Percentiles rank a stretch among this genome's conserved stretches.
Evolutionary conservation across 148 eudicot genomes (phyloP).

Genomic region (Silene latifolia): DNA sequence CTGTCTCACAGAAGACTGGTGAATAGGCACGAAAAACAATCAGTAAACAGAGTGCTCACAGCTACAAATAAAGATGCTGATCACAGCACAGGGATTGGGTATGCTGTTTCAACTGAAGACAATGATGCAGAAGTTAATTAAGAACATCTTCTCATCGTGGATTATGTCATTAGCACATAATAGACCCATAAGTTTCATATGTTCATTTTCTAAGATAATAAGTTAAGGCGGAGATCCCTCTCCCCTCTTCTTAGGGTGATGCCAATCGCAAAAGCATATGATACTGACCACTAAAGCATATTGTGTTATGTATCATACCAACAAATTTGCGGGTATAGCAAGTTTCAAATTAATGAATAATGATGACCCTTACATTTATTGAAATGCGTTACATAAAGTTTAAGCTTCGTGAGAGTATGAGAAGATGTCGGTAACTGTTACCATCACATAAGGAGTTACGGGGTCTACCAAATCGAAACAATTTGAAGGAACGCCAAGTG

Average conservation of each 20-base stretch:
- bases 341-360: no score
- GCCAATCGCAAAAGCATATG: background rate
- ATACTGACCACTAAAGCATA: background rate
- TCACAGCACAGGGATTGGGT: background rate
- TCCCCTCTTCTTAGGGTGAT: background rate
- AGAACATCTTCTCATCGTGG: background rate
- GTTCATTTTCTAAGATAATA: background rate
- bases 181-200: background rate
- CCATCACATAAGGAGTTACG: background rate
- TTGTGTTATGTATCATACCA: no score
- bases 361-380: no score
- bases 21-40: slow-evolving; percentile 5
- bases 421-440: no score
- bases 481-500: background rate
- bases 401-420: no score
- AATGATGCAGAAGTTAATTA: background rate
- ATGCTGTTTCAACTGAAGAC: background rate
- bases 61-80: background rate
- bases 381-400: no score
- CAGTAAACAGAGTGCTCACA: background rate
- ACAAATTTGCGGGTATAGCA: no score
- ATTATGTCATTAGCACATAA: background rate
- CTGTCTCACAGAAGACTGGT: slow-evolving; percentile 45
- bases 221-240: background rate
- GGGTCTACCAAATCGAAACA: background rate